Percentiles rank a stretch among this genome's conserved stretches.
These are phyloP conservation scores for Ceratopteris richardii DNA, from an alignment of 75 land plant genomes.

Conservation along the genomic window DNA sequence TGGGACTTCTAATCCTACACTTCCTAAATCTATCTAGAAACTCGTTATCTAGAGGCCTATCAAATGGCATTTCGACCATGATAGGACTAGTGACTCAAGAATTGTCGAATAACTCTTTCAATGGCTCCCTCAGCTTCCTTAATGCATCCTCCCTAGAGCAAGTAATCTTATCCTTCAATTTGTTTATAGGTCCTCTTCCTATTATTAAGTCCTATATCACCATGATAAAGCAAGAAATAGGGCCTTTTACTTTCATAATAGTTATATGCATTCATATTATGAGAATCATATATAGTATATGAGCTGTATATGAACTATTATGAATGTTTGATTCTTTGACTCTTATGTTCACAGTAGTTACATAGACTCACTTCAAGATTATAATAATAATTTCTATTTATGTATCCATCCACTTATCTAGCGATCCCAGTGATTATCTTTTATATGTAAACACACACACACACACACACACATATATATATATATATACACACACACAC, in stretches of 20 bases:
- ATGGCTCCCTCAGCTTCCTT: background rate
- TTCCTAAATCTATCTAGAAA: slow-evolving; percentile 39
- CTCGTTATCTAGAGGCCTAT: slow-evolving; percentile 28
- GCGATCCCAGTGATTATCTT: too few relatives aligned
- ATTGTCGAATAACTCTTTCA: slow-evolving; percentile 14
- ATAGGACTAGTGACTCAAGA: background rate
- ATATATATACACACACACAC: too few relatives aligned
- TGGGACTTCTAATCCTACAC: slow-evolving; percentile 26
- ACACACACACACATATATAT: too few relatives aligned
- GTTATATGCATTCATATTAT: slow-evolving; percentile 18
- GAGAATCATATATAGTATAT: slow-evolving; percentile 14
- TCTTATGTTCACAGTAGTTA: slow-evolving; percentile 47
- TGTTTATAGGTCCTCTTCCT: slow-evolving; percentile 38
- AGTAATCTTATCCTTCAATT: slow-evolving; percentile 54
- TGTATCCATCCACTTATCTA: too few relatives aligned
- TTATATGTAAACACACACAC: too few relatives aligned
- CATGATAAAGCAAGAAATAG: too few relatives aligned
- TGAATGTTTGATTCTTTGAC: slow-evolving; percentile 38
- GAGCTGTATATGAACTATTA: background rate
- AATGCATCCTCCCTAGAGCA: slow-evolving; percentile 3
- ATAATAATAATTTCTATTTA: too few relatives aligned
- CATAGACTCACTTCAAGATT: too few relatives aligned
- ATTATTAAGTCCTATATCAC: slow-evolving; percentile 11
- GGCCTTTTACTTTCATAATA: too few relatives aligned
- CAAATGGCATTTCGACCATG: background rate